Conservation (phyloP, 805 yeast species). For the Candida qinlingensis region DNA sequence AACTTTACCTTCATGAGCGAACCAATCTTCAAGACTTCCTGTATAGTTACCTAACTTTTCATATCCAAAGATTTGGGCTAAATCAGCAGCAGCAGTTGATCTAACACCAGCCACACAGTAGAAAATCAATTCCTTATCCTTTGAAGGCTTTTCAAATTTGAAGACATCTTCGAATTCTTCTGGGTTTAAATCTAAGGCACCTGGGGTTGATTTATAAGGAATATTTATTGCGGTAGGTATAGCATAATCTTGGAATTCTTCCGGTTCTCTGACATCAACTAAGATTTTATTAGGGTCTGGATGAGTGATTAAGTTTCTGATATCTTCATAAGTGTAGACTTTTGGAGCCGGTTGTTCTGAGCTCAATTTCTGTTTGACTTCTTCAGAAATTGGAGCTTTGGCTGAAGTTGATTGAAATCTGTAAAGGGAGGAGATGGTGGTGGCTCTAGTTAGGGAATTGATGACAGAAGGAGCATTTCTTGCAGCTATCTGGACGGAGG, state of each 20-base stretch:
- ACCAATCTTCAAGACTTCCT: conserved; percentile 90
- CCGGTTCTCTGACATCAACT: conserved; percentile 91
- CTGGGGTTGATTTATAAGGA: conserved; percentile 88
- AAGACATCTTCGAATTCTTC: conserved; percentile 80
- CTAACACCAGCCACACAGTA: conserved; percentile 93
- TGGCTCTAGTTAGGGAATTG: neutral
- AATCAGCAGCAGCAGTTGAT: conserved; percentile 83
- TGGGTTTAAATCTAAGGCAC: conserved; percentile 73
- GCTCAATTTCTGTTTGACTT: conserved; percentile 8
- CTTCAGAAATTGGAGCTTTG: conserved; percentile 7
- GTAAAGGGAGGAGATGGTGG: neutral
- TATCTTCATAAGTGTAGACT: conserved; percentile 45
- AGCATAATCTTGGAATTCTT: conserved; percentile 62
- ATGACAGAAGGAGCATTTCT: neutral
- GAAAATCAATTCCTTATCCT: conserved; percentile 70
- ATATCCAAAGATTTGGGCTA: conserved; percentile 89
- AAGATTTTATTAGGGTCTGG: conserved; percentile 50
- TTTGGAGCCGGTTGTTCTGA: conserved; percentile 33
- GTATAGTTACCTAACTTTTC: conserved; percentile 74
- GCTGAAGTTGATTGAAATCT: conserved; percentile 12
- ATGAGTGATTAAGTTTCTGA: conserved; percentile 38
- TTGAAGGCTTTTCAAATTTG: conserved; percentile 74
- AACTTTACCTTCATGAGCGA: conserved; percentile 32
- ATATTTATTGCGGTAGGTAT: conserved; percentile 83
- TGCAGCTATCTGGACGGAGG: neutral